These are phyloP conservation scores for Chaetomium olivaceum DNA, from an alignment of 2,329 filamentous ascomycete genomes.

Conservation along the genomic window DNA sequence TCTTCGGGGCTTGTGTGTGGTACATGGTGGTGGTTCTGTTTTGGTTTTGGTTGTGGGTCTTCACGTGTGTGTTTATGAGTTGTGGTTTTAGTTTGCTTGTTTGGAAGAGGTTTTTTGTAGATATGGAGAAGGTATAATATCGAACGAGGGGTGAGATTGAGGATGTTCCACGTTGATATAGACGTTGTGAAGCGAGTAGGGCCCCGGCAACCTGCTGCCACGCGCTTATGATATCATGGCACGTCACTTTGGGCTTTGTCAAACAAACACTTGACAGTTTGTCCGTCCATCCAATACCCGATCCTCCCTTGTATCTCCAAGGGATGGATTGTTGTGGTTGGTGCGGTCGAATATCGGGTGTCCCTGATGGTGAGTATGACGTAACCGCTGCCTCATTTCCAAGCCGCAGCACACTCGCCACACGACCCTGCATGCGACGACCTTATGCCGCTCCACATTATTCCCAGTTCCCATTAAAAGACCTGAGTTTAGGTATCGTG, in stretches of 20 bases:
- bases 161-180: neutral
- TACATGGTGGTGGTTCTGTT: conserved; percentile 19
- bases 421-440: neutral
- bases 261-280: neutral
- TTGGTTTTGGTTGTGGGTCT: conserved; percentile 1
- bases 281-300: neutral
- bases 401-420: neutral
- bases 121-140: neutral
- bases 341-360: too few relatives aligned
- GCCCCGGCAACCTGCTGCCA: neutral
- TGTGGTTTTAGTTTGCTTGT: neutral
- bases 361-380: neutral
- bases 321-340: neutral
- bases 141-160: neutral
- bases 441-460: neutral
- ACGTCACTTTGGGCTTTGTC: conserved; percentile 3
- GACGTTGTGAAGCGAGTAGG: neutral
- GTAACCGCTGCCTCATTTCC: neutral
- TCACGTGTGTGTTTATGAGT: neutral
- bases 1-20: conserved; percentile 20
- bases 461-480: neutral
- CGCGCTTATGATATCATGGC: neutral
- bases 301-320: too few relatives aligned
- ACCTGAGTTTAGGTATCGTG: too few relatives aligned
- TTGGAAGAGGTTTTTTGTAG: neutral